These are phyloP conservation scores for Fusarium scirpi DNA, from an alignment of 2,329 filamentous ascomycete genomes.

Conservation along the genomic window DNA sequence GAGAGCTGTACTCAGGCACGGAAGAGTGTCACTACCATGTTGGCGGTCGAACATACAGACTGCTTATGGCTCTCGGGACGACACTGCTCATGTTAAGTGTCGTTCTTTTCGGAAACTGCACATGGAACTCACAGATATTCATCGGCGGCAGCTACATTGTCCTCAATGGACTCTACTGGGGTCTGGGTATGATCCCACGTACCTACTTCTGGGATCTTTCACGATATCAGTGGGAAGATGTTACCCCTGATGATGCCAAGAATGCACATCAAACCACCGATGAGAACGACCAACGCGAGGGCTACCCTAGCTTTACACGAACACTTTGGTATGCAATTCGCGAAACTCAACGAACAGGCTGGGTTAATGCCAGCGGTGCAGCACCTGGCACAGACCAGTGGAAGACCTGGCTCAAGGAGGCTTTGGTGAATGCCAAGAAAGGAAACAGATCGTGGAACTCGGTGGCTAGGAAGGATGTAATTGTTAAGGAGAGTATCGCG, in stretches of 20 bases:
- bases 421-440: conserved; percentile 54
- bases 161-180: conserved; percentile 71
- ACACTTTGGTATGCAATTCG: conserved; percentile 71
- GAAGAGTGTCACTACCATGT: conserved; percentile 70
- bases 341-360: conserved; percentile 64
- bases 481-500: conserved; percentile 55
- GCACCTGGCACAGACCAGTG: conserved; percentile 66
- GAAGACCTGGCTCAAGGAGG: conserved; percentile 65
- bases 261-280: conserved; percentile 52
- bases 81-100: conserved; percentile 71
- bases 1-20: conserved; percentile 72
- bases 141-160: conserved; percentile 69
- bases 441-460: conserved; percentile 58
- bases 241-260: conserved; percentile 56
- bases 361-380: conserved; percentile 64
- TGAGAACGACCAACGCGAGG: conserved; percentile 52
- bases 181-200: conserved; percentile 62
- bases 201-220: conserved; percentile 68
- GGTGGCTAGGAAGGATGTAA: conserved; percentile 61
- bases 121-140: conserved; percentile 70
- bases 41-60: conserved; percentile 59
- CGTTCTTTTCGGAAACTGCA: conserved; percentile 71
- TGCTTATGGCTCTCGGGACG: conserved; percentile 68
- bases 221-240: conserved; percentile 59
- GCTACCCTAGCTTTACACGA: conserved; percentile 63